Percentiles rank a stretch among this genome's conserved stretches.
Evolutionary conservation across 2,329 filamentous ascomycete genomes (phyloP).

Genomic region (Nothophaeocryptopus gaeumannii): DNA sequence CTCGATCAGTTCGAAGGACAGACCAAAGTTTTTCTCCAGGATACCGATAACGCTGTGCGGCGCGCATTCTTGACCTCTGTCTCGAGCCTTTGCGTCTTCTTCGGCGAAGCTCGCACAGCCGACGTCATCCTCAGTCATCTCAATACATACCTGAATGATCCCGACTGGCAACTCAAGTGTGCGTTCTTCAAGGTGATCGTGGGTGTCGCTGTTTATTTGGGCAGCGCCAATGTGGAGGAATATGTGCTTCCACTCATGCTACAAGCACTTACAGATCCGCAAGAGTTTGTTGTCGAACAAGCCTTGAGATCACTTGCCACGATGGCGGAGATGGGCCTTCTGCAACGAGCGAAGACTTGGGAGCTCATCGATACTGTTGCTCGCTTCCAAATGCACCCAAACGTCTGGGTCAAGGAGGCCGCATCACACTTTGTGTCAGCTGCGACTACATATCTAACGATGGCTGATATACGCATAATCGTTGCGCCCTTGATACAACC

Average conservation of each 20-base stretch:
- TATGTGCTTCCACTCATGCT: constrained; percentile 96
- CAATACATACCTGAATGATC: constrained; percentile 95
- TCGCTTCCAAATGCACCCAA: constrained; percentile 89
- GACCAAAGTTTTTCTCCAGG: constrained; percentile 85
- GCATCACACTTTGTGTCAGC: constrained; percentile 79
- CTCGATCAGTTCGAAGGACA: constrained; percentile 81
- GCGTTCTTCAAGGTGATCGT: constrained; percentile 96
- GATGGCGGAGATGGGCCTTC: constrained; percentile 81
- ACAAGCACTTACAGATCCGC: constrained; percentile 85
- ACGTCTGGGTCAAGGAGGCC: constrained; percentile 90
- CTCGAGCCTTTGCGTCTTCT: constrained; percentile 89
- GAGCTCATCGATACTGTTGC: constrained; percentile 80
- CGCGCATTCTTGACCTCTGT: constrained; percentile 90
- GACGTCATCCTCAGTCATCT: constrained; percentile 95
- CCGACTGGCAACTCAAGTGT: constrained; percentile 94
- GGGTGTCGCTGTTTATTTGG: constrained; percentile 85
- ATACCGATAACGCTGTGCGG: constrained; percentile 78
- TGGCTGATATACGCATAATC: constrained; percentile 80
- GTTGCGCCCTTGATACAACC: constrained; percentile 75
- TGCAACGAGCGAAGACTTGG: constrained; percentile 81
- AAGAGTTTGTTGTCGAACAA: constrained; percentile 90
- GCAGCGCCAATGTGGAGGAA: constrained; percentile 83
- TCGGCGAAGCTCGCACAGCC: constrained; percentile 85
- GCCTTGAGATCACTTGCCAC: constrained; percentile 83
- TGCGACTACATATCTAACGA: constrained; percentile 70